Conservation (phyloP, 1,139 yeast species). For the Geotrichum carabidarum region DNA sequence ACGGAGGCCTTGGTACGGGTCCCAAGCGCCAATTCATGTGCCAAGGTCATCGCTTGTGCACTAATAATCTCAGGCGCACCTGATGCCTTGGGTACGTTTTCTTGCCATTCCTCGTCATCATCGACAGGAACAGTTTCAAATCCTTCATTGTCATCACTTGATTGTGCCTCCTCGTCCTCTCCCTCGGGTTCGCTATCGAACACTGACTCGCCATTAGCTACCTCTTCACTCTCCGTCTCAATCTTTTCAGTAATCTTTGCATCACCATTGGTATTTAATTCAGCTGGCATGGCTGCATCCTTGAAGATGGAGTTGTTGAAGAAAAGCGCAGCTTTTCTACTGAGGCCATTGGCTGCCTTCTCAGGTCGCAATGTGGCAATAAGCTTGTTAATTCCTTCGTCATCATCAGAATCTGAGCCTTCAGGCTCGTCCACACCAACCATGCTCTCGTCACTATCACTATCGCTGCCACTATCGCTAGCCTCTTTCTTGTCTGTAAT, state of each 20-base stretch:
- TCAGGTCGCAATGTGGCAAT: conserved; percentile 53
- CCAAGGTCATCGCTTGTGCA: conserved; percentile 95
- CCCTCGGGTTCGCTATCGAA: conserved; percentile 31
- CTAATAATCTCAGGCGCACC: conserved; percentile 74
- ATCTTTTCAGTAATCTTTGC: conserved; percentile 25
- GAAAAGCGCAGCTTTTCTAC: conserved; percentile 67
- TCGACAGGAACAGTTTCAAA: conserved; percentile 33
- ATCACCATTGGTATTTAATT: conserved; percentile 24
- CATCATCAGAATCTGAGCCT: conserved; percentile 51
- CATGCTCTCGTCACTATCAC: conserved; percentile 30
- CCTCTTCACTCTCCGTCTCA: conserved; percentile 24
- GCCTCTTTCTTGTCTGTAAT: conserved; percentile 43
- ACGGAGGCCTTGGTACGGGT: conserved; percentile 78
- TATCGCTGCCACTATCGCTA: conserved; percentile 36
- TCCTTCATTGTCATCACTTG: conserved; percentile 37
- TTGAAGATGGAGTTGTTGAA: conserved; percentile 77
- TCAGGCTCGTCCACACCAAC: conserved; percentile 22
- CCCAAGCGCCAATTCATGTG: conserved; percentile 91
- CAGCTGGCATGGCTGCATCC: conserved; percentile 47
- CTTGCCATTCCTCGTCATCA: conserved; percentile 38
- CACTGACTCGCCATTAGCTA: not conserved
- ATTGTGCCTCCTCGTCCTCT: conserved; percentile 30
- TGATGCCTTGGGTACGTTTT: conserved; percentile 31
- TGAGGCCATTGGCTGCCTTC: conserved; percentile 50
- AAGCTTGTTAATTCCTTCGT: conserved; percentile 61